Percentiles rank a stretch among this genome's conserved stretches.
Evolutionary conservation across 192 early-diverging fungal species (phyloP).

Genomic region (Obelidium mucronatum): DNA sequence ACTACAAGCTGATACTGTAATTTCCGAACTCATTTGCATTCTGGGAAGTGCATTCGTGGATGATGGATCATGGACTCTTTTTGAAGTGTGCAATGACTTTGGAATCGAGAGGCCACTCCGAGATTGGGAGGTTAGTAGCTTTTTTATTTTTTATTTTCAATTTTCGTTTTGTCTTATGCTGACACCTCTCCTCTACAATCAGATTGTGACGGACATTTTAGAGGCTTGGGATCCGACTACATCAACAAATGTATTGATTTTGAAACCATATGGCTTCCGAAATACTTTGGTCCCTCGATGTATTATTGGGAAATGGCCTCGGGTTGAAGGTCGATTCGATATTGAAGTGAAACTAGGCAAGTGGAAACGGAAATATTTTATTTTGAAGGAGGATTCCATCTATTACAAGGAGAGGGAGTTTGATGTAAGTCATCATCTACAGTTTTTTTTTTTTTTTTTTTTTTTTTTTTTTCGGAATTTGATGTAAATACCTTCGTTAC

Average conservation of each 20-base stretch:
- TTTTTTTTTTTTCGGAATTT: neutral
- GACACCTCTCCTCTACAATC: no score
- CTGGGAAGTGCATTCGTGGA: constrained; percentile 48
- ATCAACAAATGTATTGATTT: constrained; percentile 74
- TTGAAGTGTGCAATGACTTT: constrained; percentile 88
- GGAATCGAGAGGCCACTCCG: constrained; percentile 88
- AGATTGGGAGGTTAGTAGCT: constrained; percentile 95
- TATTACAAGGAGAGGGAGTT: constrained; percentile 74
- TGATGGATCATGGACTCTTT: constrained; percentile 76
- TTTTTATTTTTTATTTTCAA: no score
- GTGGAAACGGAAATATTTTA: constrained; percentile 82
- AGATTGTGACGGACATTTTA: constrained; percentile 77
- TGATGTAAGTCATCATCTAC: constrained; percentile 37
- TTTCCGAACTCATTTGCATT: constrained; percentile 67
- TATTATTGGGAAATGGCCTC: constrained; percentile 52
- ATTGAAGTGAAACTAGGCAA: constrained; percentile 82
- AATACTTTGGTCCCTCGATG: constrained; percentile 63
- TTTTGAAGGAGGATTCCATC: constrained; percentile 68
- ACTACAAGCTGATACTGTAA: constrained; percentile 74
- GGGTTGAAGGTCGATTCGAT: constrained; percentile 73
- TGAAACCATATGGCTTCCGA: constrained; percentile 76
- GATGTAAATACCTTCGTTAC: neutral
- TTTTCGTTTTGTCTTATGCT: no score
- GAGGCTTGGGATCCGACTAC: constrained; percentile 81
- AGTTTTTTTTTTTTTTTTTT: neutral